Conservation (phyloP, 148 eudicot genomes). For the Tetragonia tetragonoides region DNA sequence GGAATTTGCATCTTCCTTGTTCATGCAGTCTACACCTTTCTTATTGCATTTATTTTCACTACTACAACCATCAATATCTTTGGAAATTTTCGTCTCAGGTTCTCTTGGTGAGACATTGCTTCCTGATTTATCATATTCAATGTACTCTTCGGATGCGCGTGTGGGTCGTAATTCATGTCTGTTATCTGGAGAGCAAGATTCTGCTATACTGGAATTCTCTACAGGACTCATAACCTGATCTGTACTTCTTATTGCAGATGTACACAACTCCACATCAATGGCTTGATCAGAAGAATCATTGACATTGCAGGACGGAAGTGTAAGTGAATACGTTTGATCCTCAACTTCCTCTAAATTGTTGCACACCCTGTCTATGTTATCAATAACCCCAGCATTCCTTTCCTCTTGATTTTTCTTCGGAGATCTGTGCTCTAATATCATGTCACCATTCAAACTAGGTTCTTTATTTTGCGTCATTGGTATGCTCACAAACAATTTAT, state of each 20-base stretch:
- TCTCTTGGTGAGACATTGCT: slow-evolving; percentile 20
- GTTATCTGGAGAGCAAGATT: slow-evolving; percentile 15
- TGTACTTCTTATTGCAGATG: slow-evolving; percentile 20
- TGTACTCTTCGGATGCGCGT: slow-evolving; percentile 11
- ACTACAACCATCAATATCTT: slow-evolving; percentile 7
- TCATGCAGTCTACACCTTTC: slow-evolving; percentile 17
- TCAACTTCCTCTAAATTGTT: slow-evolving; percentile 12
- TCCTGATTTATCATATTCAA: slow-evolving; percentile 13
- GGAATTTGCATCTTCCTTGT: slow-evolving; percentile 17
- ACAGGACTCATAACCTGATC: slow-evolving; percentile 18
- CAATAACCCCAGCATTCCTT: neutral
- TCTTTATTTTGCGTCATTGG: neutral
- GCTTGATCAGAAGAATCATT: slow-evolving; percentile 14
- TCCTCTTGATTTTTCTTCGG: neutral
- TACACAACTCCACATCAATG: slow-evolving; percentile 25
- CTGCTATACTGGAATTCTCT: slow-evolving; percentile 12
- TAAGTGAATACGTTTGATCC: slow-evolving; percentile 16
- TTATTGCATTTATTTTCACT: slow-evolving; percentile 17
- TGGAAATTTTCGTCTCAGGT: slow-evolving; percentile 12
- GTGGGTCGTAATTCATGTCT: slow-evolving; percentile 13
- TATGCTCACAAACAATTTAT: slow-evolving; percentile 8
- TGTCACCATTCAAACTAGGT: neutral
- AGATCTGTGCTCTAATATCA: slow-evolving; percentile 5
- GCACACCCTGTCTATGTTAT: slow-evolving; percentile 4
- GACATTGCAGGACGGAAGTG: slow-evolving; percentile 12